These are phyloP conservation scores for Eutrema yunnanense DNA, from an alignment of 345 rosid species.

Conservation along the genomic window DNA sequence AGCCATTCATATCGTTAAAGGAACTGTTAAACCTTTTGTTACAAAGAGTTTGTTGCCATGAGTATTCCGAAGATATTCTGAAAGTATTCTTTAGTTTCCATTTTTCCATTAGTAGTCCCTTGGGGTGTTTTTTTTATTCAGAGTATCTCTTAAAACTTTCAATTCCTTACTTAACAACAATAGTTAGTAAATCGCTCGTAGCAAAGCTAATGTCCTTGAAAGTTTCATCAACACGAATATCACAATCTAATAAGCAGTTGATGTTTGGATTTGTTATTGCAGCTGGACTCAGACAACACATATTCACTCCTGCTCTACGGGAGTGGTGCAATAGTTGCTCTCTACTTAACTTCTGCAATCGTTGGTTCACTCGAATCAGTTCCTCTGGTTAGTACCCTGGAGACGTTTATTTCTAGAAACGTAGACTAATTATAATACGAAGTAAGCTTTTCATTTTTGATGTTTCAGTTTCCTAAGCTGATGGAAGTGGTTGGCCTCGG, in stretches of 20 bases:
- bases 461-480: slow-evolving; percentile 66
- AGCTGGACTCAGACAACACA: slow-evolving; percentile 62
- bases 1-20: too few relatives aligned
- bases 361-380: slow-evolving; percentile 76
- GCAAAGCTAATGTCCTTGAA: too few relatives aligned
- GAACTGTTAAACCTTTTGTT: too few relatives aligned
- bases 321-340: slow-evolving; percentile 51
- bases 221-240: neutral
- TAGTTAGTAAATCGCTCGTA: too few relatives aligned
- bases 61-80: too few relatives aligned
- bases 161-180: too few relatives aligned
- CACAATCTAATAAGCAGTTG: neutral
- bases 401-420: neutral
- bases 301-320: slow-evolving; percentile 55
- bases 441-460: neutral
- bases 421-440: neutral
- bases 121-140: too few relatives aligned
- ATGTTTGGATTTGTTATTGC: slow-evolving; percentile 16
- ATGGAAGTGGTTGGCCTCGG: slow-evolving; percentile 92
- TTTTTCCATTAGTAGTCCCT: too few relatives aligned
- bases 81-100: too few relatives aligned
- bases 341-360: slow-evolving; percentile 56
- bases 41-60: too few relatives aligned
- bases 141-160: too few relatives aligned
- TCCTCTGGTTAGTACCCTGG: slow-evolving; percentile 56